These are phyloP conservation scores for Alternaria conjuncta DNA, from an alignment of 2,329 filamentous ascomycete species.

Conservation along the genomic window DNA sequence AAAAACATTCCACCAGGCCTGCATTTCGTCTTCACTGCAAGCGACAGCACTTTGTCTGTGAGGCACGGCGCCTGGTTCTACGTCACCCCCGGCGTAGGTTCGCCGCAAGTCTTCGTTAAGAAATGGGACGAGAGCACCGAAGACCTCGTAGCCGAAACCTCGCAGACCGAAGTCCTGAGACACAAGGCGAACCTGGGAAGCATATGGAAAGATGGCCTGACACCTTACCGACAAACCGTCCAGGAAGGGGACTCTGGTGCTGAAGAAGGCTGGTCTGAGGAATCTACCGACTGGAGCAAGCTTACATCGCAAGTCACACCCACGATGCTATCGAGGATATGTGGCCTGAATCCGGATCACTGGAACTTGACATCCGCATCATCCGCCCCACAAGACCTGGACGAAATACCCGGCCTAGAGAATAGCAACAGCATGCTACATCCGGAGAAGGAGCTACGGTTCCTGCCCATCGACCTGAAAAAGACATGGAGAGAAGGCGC, in stretches of 20 bases:
- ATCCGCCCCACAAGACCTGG: slow-evolving; percentile 62
- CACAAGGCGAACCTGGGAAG: slow-evolving; percentile 63
- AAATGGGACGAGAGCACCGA: slow-evolving; percentile 61
- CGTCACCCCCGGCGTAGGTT: slow-evolving; percentile 50
- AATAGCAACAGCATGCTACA: slow-evolving; percentile 35
- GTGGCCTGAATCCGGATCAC: slow-evolving; percentile 53
- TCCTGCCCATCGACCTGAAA: slow-evolving; percentile 66
- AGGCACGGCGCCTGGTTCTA: slow-evolving; percentile 69
- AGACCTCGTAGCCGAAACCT: slow-evolving; percentile 52
- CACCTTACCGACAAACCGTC: slow-evolving; percentile 55
- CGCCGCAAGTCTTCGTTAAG: slow-evolving; percentile 59
- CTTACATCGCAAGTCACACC: slow-evolving; percentile 61
- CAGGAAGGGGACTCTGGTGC: slow-evolving; percentile 33
- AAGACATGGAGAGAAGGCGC: slow-evolving; percentile 68
- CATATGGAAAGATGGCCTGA: slow-evolving; percentile 62
- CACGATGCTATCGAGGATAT: slow-evolving; percentile 58
- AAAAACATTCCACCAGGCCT: slow-evolving; percentile 64
- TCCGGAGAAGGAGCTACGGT: slow-evolving; percentile 54
- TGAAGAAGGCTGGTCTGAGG: slow-evolving; percentile 47
- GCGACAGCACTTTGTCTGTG: slow-evolving; percentile 64
- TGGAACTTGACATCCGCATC: slow-evolving; percentile 67
- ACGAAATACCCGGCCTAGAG: slow-evolving; percentile 65
- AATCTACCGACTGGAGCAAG: slow-evolving; percentile 60
- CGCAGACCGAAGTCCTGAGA: slow-evolving; percentile 53
- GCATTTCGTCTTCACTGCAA: slow-evolving; percentile 68